Conservation (phyloP, 805 yeast species). For the Dipodascus albidus region DNA sequence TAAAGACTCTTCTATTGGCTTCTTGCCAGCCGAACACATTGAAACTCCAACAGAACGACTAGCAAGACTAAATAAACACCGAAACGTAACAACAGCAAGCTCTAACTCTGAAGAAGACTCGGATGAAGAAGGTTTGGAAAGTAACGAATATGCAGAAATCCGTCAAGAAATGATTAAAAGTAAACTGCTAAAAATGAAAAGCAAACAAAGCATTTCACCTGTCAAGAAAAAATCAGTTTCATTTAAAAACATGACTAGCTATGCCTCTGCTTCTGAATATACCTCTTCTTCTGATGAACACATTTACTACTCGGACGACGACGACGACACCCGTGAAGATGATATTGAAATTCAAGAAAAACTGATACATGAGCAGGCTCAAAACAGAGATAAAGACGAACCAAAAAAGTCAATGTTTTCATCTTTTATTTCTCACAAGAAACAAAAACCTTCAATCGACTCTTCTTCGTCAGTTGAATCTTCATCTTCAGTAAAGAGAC, state of each 20-base stretch:
- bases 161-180: slow-evolving; percentile 6
- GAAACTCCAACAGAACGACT: slow-evolving; percentile 87
- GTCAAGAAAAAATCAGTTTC: slow-evolving; percentile 11
- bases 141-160: background rate
- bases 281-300: slow-evolving; percentile 15
- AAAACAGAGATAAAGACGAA: background rate
- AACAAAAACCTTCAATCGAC: background rate
- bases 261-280: slow-evolving; percentile 20
- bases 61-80: slow-evolving; percentile 86
- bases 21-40: slow-evolving; percentile 91
- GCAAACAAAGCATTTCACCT: background rate
- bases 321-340: background rate
- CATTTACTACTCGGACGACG: background rate
- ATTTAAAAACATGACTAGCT: slow-evolving; percentile 12
- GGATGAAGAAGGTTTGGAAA: background rate
- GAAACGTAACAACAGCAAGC: slow-evolving; percentile 42
- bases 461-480: background rate
- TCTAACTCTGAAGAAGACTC: background rate
- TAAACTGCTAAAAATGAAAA: slow-evolving; percentile 8
- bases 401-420: background rate
- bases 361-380: background rate
- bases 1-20: slow-evolving; percentile 65
- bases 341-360: background rate
- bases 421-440: background rate
- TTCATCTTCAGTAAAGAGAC: background rate